A percentile compares a stretch with the other conserved stretches of the same genome.
Conservation (phyloP, 257 asterid genomes). For the Solanum neorickii region DNA sequence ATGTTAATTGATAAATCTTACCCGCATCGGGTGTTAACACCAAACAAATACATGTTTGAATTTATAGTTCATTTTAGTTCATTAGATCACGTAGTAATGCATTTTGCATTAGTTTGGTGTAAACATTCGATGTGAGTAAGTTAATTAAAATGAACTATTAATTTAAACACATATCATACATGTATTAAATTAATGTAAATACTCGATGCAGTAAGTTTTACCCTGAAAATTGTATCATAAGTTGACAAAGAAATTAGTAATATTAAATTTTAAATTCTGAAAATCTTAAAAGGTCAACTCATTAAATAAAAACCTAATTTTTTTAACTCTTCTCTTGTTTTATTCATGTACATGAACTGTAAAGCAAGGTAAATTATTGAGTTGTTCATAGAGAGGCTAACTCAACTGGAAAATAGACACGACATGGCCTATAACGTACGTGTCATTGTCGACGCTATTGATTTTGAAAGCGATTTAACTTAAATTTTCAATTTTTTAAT, state of each 20-base stretch:
- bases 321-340: background rate
- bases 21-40: fast-evolving
- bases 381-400: background rate
- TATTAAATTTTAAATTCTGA: background rate
- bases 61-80: too few species aligned
- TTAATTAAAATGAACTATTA: too few species aligned
- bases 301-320: background rate
- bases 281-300: background rate
- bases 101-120: too few species aligned
- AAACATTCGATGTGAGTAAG: too few species aligned
- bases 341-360: background rate
- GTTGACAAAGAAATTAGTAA: background rate
- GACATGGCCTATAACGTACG: background rate
- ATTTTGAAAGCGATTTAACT: background rate
- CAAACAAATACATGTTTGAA: too few species aligned
- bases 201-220: too few species aligned
- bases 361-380: background rate
- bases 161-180: too few species aligned
- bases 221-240: background rate
- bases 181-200: too few species aligned
- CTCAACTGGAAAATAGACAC: background rate
- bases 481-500: too few species aligned
- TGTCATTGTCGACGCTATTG: background rate
- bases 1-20: too few species aligned
- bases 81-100: too few species aligned